Base-by-base conservation (phyloP, 805 yeast species). In the Candida fluviatilis region DNA sequence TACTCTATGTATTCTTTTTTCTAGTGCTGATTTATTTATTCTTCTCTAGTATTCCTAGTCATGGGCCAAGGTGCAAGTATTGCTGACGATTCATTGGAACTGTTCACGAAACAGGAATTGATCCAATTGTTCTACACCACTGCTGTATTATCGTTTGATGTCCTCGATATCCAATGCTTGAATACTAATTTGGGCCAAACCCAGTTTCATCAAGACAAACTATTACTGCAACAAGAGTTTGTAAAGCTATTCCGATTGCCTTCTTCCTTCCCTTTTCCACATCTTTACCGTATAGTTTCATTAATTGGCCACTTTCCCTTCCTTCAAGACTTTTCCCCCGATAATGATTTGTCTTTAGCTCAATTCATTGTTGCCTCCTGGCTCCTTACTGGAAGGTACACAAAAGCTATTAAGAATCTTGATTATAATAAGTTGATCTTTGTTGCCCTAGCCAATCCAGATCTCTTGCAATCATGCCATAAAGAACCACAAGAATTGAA, bases 301-400 rank as follows among this genome's bases (percentile, higher is more conserved):
- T n/a, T n/a, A 4, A 38, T 82, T 19, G 69, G 78, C 1, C 60
- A 61, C 18, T 75, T 72, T 47, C 86, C 86, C 0, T 65, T 77
- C 37, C 40, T 77, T 5, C 54, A 59, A 16, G 64, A 63, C 13
- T 45, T 53, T 21, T 54, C 52, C 5, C 57, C 64, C 1, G 60
- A 60, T 3, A 58, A 62, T 3, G 72, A 71, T 11, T 72, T 78
- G 44, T 66, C 71, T 0, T 39, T 76, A 4, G 52, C 51, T 23
- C 55, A 52, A 27, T 42, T 65, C 19, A 33, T 63, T 4, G 42
- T 57, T 2, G 47, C 63, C 3, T 28, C 50, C 4, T 34, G 70
- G 0, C 57, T 81, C 4, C 68, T 70, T 44, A 55, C 58, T 11
- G 75, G 75, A 2, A 59, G 76, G 31, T 68, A 64, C 37, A 47